Base-by-base conservation (phyloP, 768 basidiomycete species). In the Panus rudis region DNA sequence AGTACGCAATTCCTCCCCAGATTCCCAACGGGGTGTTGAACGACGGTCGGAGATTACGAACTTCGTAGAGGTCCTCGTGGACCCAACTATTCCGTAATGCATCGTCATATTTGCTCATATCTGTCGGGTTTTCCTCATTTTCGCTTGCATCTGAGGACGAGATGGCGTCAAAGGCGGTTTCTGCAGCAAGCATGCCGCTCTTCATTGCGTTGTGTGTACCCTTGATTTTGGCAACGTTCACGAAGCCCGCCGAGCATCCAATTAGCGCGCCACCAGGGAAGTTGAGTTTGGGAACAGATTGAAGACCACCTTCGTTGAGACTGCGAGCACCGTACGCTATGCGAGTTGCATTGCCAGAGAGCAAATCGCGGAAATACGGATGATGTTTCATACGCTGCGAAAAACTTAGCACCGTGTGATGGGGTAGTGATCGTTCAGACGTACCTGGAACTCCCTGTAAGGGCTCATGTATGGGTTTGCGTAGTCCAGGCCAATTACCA, bases 201-300 rank as follows among this genome's bases (percentile, higher is more conserved):
- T 98, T 93, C 96, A 99, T 98, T 3, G 94, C 92, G 47, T 93
- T 98, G 60, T 98, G 96, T 0, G 93, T 94, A 12, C 94, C 94
- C 60, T 98, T 98, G 65, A 99, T 98, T 66, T 96, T 98, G 12
- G 93, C 85, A 10, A 96, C 76, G 65, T 98, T 98, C 47, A 99
- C 76, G 61, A 98, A 92, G 11, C 94, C 94, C 1, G 93, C 96
- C 0, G 91, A 84, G 65, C 93, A 97, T 0, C 94, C 96, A 28
- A 99, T 79, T 21, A 98, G 67, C 1, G 92, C 94, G 2, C 94
- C 94, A 2, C 96, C 93, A 0, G 96, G 96, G 65, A 92, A 99
- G 66, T 79, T 70, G 49, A 78, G 72, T 56, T 76, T 75, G 1
- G 96, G 96, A 16, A 98, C 74, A 23, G 88, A 88, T 61, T 98